Conservation (phyloP, 495 filamentous ascomycete genomes). For the Zalerion maritima region DNA sequence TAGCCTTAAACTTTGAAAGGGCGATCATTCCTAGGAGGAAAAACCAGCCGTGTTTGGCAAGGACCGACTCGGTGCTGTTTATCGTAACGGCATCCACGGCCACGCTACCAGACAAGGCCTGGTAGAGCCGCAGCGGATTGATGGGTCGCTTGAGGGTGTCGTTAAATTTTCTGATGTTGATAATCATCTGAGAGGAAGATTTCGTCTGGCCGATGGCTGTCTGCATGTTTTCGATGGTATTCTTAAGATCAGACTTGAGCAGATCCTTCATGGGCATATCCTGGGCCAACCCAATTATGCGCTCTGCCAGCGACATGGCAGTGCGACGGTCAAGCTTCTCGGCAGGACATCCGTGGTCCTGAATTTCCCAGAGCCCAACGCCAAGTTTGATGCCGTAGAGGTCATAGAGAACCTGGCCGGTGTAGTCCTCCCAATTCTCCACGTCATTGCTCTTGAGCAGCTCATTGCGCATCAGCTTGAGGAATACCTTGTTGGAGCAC, state of each 20-base stretch:
- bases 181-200: conserved; percentile 48
- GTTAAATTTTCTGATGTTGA: conserved; percentile 62
- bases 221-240: conserved; percentile 81
- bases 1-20: conserved; percentile 70
- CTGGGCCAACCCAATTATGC: conserved; percentile 63
- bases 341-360: conserved; percentile 59
- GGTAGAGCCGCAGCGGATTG: conserved; percentile 66
- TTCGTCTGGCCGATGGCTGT: conserved; percentile 44
- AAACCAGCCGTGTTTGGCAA: conserved; percentile 81
- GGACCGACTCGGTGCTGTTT: conserved; percentile 31
- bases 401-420: conserved; percentile 79
- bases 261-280: conserved; percentile 84
- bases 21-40: conserved; percentile 81
- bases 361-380: conserved; percentile 45
- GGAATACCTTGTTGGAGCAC: conserved; percentile 66
- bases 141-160: conserved; percentile 67
- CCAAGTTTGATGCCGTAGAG: conserved; percentile 73
- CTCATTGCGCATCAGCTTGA: conserved; percentile 80
- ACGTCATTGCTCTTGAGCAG: conserved; percentile 46
- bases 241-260: conserved; percentile 75
- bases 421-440: conserved; percentile 60
- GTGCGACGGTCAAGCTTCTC: conserved; percentile 64
- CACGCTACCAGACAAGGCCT: conserved; percentile 60
- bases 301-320: conserved; percentile 65
- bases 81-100: conserved; percentile 40